A percentile compares a stretch with the other conserved stretches of the same genome.
Conservation (phyloP, 257 asterid genomes). For the Penstemon davidsonii region DNA sequence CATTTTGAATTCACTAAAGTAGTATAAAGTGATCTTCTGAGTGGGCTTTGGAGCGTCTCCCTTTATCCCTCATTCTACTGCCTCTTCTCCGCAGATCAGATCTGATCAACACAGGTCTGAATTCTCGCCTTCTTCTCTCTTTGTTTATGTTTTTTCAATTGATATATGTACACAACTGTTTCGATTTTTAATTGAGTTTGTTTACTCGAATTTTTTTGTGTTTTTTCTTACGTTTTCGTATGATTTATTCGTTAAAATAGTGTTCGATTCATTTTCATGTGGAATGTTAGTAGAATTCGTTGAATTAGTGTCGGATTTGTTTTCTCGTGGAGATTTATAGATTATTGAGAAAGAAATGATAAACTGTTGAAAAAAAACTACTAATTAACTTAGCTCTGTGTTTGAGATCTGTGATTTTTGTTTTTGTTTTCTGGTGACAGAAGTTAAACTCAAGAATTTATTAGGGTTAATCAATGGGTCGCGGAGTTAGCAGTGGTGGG, state of each 20-base stretch:
- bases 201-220: background rate
- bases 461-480: conserved; percentile 52
- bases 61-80: conserved; percentile 20
- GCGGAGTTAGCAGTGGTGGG: conserved; percentile 88
- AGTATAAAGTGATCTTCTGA: no score
- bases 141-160: background rate
- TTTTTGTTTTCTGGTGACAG: conserved; percentile 13
- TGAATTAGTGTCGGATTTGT: background rate
- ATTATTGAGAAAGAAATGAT: no score
- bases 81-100: conserved; percentile 35
- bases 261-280: background rate
- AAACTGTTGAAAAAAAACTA: no score
- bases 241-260: background rate
- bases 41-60: background rate
- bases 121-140: conserved; percentile 1
- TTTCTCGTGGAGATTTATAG: background rate
- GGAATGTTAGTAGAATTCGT: background rate
- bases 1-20: no score
- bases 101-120: conserved; percentile 19
- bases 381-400: background rate
- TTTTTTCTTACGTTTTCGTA: background rate
- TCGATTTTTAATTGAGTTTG: background rate
- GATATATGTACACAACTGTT: background rate
- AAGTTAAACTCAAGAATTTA: conserved; percentile 17
- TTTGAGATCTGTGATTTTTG: background rate